phyloP scores from a whole-genome alignment of 306 rosid genomes.

The Gastrolobium villosum region DNA sequence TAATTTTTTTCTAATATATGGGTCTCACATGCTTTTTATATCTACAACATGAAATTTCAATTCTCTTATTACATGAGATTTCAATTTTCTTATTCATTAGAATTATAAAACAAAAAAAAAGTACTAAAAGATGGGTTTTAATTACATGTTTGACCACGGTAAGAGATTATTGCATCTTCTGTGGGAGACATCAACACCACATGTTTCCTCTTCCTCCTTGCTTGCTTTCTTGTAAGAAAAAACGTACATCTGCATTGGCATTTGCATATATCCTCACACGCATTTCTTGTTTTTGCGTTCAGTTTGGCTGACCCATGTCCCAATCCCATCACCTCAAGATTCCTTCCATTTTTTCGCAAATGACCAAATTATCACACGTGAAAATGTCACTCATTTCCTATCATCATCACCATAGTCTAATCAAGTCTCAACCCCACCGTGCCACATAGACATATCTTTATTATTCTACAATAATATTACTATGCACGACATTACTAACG shows the following conservation, averaged over 20 bases:
- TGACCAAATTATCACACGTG: slow-evolving; percentile 47
- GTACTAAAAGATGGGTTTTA: slow-evolving; percentile 41
- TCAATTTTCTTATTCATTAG: too few species aligned
- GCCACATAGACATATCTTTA: background rate
- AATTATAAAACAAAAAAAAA: too few species aligned
- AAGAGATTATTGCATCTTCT: slow-evolving; percentile 46
- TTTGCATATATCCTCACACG: slow-evolving; percentile 43
- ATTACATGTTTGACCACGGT: slow-evolving; percentile 50
- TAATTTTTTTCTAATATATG: too few species aligned
- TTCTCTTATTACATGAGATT: too few species aligned
- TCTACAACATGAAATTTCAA: too few species aligned
- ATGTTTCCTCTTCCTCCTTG: slow-evolving; percentile 12
- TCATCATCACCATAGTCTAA: background rate
- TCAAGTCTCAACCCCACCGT: slow-evolving; percentile 10
- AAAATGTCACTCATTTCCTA: slow-evolving; percentile 43
- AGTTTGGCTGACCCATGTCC: slow-evolving; percentile 43
- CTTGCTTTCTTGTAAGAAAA: slow-evolving; percentile 29
- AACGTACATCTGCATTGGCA: slow-evolving; percentile 16
- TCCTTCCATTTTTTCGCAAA: slow-evolving; percentile 46
- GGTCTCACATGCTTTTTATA: too few species aligned
- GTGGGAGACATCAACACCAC: slow-evolving; percentile 44
- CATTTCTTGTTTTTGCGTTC: slow-evolving; percentile 52
- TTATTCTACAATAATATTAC: background rate
- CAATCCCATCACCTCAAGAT: slow-evolving; percentile 42
- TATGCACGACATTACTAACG: slow-evolving; percentile 45